Base-by-base conservation (phyloP, 495 filamentous ascomycete genomes). In the Hypoxylon intermedium region DNA sequence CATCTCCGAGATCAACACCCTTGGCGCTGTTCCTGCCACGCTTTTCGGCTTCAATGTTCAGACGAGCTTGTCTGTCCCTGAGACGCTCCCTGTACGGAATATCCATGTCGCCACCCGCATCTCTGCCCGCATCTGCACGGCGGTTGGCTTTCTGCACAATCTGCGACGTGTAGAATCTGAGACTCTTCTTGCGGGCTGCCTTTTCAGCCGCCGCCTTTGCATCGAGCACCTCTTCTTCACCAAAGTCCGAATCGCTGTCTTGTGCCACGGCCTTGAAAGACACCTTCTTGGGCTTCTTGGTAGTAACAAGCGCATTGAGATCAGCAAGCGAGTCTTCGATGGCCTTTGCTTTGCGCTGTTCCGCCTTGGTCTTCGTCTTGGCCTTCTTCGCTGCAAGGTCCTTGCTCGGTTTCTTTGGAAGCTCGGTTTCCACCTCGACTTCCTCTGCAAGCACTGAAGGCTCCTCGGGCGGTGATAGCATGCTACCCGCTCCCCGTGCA, bases 101-200 rank as follows among this genome's bases (percentile, higher is more conserved):
- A 81, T 98, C 94, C 24, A 82, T 84, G 70, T 98, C 94, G 67
- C 94, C 94, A 68, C 95, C 95, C 6, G 91, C 75, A 60, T 93
- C 88, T 46, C 87, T 84, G 48, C 90, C 90, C 19, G 90, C 91
- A n/a, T 79, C 85, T 3, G 80, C 87, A 28, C 94, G 91, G 67
- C 89, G 92, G 75, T 89, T 93, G 52, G 89, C 83, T 74, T 96
- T 97, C 69, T 96, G 92, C 21, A 90, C 88, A 51, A 98, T 89
- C 69, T 98, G 94, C 4, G 91, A 94, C 19, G 95, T 97, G 81
- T 98, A 97, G 77, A 98, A 98, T 49, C 90, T 87, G 33, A 98
- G 85, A 58, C 81, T 89, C 75, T 93, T 94, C 79, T 92, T 96
- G 65, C 88, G 87, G 43, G 81, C 79, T 2, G 86, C 89, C 75